Percentiles rank a stretch among this genome's conserved stretches.
phyloP scores from a whole-genome alignment of 352 stramenopile genomes.

The Pythium pyrilobum region DNA sequence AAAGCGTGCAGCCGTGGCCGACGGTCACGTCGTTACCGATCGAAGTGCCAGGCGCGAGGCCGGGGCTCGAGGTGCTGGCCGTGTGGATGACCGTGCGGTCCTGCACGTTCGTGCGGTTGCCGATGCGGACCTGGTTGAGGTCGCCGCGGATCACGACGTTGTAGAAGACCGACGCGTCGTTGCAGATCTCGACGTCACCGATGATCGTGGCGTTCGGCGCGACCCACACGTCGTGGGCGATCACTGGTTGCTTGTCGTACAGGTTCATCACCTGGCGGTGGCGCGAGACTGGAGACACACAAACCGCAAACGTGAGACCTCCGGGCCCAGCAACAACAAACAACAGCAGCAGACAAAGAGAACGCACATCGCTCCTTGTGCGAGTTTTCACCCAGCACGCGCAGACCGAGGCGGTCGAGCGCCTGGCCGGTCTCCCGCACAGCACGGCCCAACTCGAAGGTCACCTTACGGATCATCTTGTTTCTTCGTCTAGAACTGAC shows the following conservation, averaged over 20 bases:
- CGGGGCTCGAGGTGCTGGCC: constrained; percentile 70
- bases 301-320: neutral
- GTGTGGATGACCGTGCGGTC: constrained; percentile 95
- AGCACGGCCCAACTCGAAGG: constrained; percentile 86
- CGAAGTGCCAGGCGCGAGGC: constrained; percentile 77
- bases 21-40: constrained; percentile 97
- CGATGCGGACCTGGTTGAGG: constrained; percentile 91
- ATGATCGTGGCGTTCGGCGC: constrained; percentile 96
- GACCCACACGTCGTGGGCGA: constrained; percentile 92
- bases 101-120: constrained; percentile 96
- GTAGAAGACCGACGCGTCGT: constrained; percentile 95
- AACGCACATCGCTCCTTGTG: constrained; percentile 88
- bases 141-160: constrained; percentile 94
- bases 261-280: constrained; percentile 92
- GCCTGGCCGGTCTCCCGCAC: constrained; percentile 96
- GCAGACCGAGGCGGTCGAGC: constrained; percentile 91
- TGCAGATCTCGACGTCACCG: constrained; percentile 93
- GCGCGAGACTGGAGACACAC: constrained; percentile 68
- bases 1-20: constrained; percentile 93
- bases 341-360: too few relatives aligned
- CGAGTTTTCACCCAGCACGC: constrained; percentile 82
- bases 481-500: constrained; percentile 12
- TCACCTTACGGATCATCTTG: constrained; percentile 87
- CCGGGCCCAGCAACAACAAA: neutral
- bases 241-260: constrained; percentile 89